Conservation (phyloP, 108 stramenopile species). For the Parietichytrium sp. region DNA sequence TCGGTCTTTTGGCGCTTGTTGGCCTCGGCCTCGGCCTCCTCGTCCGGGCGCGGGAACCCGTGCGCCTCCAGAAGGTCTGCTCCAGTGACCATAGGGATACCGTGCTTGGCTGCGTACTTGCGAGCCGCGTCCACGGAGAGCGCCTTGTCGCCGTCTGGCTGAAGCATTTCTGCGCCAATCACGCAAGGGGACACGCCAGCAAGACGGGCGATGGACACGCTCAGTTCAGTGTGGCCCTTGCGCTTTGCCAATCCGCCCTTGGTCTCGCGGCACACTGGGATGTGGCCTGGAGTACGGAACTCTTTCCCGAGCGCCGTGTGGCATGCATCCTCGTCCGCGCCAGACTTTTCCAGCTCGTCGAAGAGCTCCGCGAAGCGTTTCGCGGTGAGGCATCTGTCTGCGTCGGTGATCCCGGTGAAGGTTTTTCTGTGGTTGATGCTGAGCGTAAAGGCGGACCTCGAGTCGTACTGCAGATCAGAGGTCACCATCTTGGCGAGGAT, state of each 20-base stretch:
- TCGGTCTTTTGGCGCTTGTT: slow-evolving; percentile 16
- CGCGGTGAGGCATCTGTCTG: not conserved
- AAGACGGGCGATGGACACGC: slow-evolving; percentile 19
- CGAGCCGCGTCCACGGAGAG: slow-evolving; percentile 21
- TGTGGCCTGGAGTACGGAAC: slow-evolving; percentile 38
- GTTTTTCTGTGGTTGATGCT: slow-evolving; percentile 25
- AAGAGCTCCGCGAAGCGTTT: slow-evolving; percentile 31
- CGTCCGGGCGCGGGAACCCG: not conserved
- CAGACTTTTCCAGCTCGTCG: not conserved
- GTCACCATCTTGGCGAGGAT: not conserved
- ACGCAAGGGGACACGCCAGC: not conserved
- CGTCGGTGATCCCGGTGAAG: slow-evolving; percentile 40
- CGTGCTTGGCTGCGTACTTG: slow-evolving; percentile 24
- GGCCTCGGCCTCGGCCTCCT: not conserved
- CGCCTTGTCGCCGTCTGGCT: slow-evolving; percentile 10
- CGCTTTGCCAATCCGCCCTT: slow-evolving; percentile 14
- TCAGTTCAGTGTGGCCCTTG: slow-evolving; percentile 33
- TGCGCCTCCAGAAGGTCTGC: not conserved
- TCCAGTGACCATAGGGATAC: slow-evolving; percentile 28
- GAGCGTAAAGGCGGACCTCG: slow-evolving; percentile 27
- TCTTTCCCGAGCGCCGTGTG: slow-evolving; percentile 5
- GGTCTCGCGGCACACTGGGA: slow-evolving; percentile 35
- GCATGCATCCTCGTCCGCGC: slow-evolving; percentile 22
- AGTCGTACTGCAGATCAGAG: slow-evolving; percentile 31
- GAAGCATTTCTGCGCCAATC: slow-evolving; percentile 32